Evolutionary conservation across 1,284 basidiomycete species (phyloP), one percentile per base, ranked within the genome.

Genomic region (Tremellales sp.): DNA sequence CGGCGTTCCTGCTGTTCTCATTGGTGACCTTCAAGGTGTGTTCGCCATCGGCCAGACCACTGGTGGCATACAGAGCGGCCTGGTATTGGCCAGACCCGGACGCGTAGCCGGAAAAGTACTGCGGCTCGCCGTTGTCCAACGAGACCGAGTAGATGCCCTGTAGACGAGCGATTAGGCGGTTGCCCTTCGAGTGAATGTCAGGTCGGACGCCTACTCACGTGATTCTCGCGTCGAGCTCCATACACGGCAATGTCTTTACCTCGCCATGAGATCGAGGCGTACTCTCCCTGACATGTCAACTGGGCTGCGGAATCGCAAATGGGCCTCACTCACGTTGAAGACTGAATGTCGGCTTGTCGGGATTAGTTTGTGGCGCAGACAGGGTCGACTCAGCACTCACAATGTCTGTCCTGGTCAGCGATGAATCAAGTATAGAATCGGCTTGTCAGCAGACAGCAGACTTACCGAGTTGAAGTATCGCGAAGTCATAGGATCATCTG

Each of bases 111-210:
- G 63, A 64, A 36, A 54, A 67, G 50, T 58, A 67, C 33, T 56
- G 52, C 3, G 49, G 49, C 11, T 45, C 29, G 12, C 51, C 60
- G 4, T 43, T 31, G 37, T 67, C 65, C 21, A 67, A 40, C 8
- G 49, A 44, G 11, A 65, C 40, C 17, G 63, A 62, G 49, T 67
- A 67, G 21, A 65, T 56, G 6, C 65, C 65, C 62, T 67, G 13
- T 36, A 36, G 4, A 12, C 53, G 27, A 46, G 43, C 17, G n/a
- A 21, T n/a, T 10, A 24, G 25, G n/a, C n/a, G 10, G 23, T 31
- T 40, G 15, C 42, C 0, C 5, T n/a, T 10, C 21, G 15, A n/a
- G 17, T 1, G 27, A 15, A 43, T 6, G 37, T 21, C 26, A 17
- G 23, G 19, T 24, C 11, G 24, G n/a, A 39, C 7, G n/a, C 33